Conservation (phyloP, 1,284 basidiomycete genomes). For the Paramarasmius palmivorus region DNA sequence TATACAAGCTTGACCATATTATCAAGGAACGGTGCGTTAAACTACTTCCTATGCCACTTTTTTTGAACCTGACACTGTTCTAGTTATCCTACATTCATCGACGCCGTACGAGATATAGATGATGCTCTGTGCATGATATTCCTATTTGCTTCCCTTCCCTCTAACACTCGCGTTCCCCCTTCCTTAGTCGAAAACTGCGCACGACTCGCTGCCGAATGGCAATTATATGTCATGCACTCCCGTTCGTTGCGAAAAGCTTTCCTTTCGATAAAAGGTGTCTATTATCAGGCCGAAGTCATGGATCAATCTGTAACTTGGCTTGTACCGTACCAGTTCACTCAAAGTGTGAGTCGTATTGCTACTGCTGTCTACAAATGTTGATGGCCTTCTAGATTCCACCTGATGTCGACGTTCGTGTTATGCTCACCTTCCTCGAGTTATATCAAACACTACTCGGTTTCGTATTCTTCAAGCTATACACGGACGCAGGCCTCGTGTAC, state of each 20-base stretch:
- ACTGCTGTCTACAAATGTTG: constrained; percentile 9
- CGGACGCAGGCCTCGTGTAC: constrained; percentile 92
- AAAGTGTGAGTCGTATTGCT: constrained; percentile 63
- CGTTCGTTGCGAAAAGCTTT: constrained; percentile 89
- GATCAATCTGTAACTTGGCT: constrained; percentile 96
- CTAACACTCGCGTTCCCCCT: constrained; percentile 78
- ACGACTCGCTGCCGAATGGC: constrained; percentile 90
- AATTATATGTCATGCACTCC: constrained; percentile 93
- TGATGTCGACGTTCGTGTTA: constrained; percentile 97
- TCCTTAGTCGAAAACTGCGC: constrained; percentile 91
- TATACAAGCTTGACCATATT: constrained; percentile 91
- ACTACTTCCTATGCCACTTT: constrained; percentile 1
- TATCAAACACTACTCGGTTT: constrained; percentile 98
- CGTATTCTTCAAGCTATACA: constrained; percentile 96
- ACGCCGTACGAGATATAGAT: constrained; percentile 95
- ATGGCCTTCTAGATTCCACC: constrained; percentile 71
- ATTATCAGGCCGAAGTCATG: constrained; percentile 95
- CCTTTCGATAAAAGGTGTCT: constrained; percentile 97
- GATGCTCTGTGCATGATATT: constrained; percentile 96
- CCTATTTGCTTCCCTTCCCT: constrained; percentile 89
- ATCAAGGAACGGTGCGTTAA: constrained; percentile 88
- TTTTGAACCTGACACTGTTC: constrained; percentile 15
- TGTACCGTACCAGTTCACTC: constrained; percentile 97
- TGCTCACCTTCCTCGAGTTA: constrained; percentile 97
- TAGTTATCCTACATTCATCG: constrained; percentile 96